Evolutionary conservation across 2,329 filamentous ascomycete species (phyloP).

Genomic region (Trichoderma koningiopsis): DNA sequence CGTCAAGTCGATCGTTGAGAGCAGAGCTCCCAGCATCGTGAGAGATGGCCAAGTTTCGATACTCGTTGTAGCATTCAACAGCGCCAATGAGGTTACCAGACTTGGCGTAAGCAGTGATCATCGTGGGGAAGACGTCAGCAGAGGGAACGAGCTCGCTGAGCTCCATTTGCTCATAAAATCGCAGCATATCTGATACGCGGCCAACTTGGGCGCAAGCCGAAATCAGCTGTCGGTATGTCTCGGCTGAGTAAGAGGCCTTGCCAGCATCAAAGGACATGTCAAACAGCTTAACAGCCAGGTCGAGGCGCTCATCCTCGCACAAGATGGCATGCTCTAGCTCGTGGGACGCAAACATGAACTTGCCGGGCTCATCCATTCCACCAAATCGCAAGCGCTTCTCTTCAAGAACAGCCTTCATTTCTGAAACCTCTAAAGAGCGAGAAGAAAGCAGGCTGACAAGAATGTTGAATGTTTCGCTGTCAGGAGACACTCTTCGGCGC

Average conservation of each 20-base stretch:
- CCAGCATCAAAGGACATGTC: constrained; percentile 69
- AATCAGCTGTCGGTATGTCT: constrained; percentile 84
- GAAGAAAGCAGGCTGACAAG: constrained; percentile 80
- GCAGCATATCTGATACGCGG: constrained; percentile 83
- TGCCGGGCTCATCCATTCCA: constrained; percentile 78
- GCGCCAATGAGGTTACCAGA: constrained; percentile 82
- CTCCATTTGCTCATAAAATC: constrained; percentile 91
- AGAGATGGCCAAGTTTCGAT: constrained; percentile 83
- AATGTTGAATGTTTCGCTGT: constrained; percentile 84
- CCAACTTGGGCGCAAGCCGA: constrained; percentile 83
- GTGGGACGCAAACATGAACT: constrained; percentile 86
- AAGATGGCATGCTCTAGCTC: constrained; percentile 86
- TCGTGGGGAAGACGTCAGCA: constrained; percentile 81
- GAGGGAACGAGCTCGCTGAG: constrained; percentile 70
- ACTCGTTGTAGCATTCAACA: constrained; percentile 94
- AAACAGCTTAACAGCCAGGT: constrained; percentile 84
- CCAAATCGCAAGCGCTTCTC: constrained; percentile 83
- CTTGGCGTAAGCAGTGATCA: constrained; percentile 91
- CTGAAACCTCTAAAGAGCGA: constrained; percentile 76
- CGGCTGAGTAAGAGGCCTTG: constrained; percentile 69
- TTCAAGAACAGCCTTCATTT: constrained; percentile 72
- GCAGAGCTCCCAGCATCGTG: constrained; percentile 73
- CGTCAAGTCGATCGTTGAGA: constrained; percentile 73
- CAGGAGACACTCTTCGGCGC: constrained; percentile 76
- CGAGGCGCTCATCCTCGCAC: constrained; percentile 82